Evolutionary conservation across 495 filamentous ascomycete species (phyloP), one percentile per base, ranked within the genome.

Genomic region (Neurospora terricola): DNA sequence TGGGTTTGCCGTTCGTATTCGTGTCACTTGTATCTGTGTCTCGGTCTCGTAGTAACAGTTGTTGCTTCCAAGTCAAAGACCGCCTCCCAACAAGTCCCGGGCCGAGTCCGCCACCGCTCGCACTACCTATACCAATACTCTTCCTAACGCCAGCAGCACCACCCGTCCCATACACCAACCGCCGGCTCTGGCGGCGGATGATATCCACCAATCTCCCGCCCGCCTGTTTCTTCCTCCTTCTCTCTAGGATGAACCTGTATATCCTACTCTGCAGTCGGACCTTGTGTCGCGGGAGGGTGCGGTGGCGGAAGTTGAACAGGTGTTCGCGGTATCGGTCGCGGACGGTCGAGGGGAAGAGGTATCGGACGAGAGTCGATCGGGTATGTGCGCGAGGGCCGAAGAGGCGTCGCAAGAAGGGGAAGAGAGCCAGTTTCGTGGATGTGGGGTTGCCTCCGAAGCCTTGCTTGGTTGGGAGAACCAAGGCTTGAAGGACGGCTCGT

Each of bases 201-300:
- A 83, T 81, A 70, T 86, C 84, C 75, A 90, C 76, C 72, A 91
- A 79, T 37, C 86, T 83, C 70, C 78, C 83, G 75, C 81, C 79
- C 72, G 85, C 79, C 71, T 82, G 82, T 59, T 85, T 83, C 74
- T 83, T 86, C 45, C 83, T 84, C 80, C 93, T 90, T 21, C 88
- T 84, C 73, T 86, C 83, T 76, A 94, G 80, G 62, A 96, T 86
- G 76, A 90, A 92, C 18, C 85, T 84, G 80, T 94, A 95, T 71
- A 97, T 87, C 71, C 90, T 87, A 70, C 91, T 89, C 77, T 96
- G 93, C 5, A 92, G 83, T 37, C 87, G 86, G 75, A 88, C 87
- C 73, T 88, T 90, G 74, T 93, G 88, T 62, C 86, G 83, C 48
- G 93, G 91, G 42, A 96, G 81, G n/a, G 87, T 91, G 75, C 93